A percentile compares a stretch with the other conserved stretches of the same genome.
Conservation (phyloP, 352 stramenopile genomes). For the Phytophthora kernoviae region DNA sequence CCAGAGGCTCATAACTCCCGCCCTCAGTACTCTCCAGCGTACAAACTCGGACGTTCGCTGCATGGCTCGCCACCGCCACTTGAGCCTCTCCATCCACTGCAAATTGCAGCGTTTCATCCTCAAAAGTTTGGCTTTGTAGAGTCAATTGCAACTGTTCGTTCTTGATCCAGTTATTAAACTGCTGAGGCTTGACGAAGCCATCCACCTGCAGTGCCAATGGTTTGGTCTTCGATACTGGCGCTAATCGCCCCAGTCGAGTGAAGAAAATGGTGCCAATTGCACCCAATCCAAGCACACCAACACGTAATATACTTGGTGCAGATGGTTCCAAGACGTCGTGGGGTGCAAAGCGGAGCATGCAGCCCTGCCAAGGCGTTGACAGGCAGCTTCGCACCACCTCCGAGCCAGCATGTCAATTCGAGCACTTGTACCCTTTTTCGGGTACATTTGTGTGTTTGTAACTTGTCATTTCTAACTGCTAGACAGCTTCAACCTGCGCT, state of each 20-base stretch:
- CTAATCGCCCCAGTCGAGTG: constrained; percentile 44
- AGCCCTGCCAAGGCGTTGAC: neutral
- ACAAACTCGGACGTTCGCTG: constrained; percentile 38
- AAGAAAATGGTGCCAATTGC: constrained; percentile 82
- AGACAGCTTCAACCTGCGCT: neutral
- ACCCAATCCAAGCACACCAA: constrained; percentile 72
- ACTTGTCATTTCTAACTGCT: neutral
- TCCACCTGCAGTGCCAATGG: constrained; percentile 32
- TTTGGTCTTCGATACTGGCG: constrained; percentile 1
- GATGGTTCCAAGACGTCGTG: neutral
- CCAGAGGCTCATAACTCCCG: constrained; percentile 27
- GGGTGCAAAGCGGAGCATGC: neutral
- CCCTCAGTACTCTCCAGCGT: constrained; percentile 20
- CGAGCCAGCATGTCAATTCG: neutral
- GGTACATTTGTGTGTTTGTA: neutral
- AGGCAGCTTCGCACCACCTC: neutral
- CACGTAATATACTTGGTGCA: constrained; percentile 19
- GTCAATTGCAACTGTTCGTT: constrained; percentile 11
- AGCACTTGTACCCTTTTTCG: neutral
- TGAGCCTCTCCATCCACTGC: constrained; percentile 4
- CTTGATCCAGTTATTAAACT: constrained; percentile 33
- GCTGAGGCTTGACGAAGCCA: constrained; percentile 55
- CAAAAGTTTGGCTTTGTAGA: constrained; percentile 4
- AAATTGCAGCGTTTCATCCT: constrained; percentile 21
- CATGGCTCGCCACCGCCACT: constrained; percentile 14